phyloP scores from a whole-genome alignment of 768 basidiomycete genomes.

The Lactarius psammicola region DNA sequence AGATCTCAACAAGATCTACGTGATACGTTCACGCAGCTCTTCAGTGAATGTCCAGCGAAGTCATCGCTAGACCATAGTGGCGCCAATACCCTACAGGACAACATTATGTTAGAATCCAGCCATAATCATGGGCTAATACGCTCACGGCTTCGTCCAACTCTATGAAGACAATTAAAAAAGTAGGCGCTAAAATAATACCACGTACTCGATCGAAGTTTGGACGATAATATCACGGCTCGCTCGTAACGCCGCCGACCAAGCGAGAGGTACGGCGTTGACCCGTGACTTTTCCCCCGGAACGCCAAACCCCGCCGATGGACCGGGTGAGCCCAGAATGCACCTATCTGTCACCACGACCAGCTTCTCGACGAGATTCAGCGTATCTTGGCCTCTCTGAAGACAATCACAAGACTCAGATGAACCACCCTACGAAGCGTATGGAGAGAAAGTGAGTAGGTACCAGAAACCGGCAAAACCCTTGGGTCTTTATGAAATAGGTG shows the following conservation, averaged over 20 bases:
- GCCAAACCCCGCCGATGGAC: not conserved
- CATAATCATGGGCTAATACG: not conserved
- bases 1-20: constrained; percentile 9
- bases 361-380: not conserved
- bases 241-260: constrained; percentile 8
- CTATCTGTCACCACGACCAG: not conserved
- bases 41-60: not conserved
- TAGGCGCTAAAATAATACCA: not conserved
- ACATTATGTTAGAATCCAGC: not conserved
- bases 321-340: not conserved
- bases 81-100: constrained; percentile 4
- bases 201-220: constrained; percentile 14
- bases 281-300: not conserved
- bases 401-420: not conserved
- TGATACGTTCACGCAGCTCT: constrained; percentile 7
- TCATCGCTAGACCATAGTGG: constrained; percentile 1
- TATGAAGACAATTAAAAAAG: not conserved
- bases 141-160: constrained; percentile 11
- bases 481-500: not conserved
- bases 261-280: not conserved
- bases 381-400: not conserved
- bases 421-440: not conserved
- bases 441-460: not conserved
- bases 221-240: not conserved
- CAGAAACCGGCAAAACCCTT: not conserved